phyloP scores from a whole-genome alignment of 768 basidiomycete species.

The Coprinellus aureogranulatus region DNA sequence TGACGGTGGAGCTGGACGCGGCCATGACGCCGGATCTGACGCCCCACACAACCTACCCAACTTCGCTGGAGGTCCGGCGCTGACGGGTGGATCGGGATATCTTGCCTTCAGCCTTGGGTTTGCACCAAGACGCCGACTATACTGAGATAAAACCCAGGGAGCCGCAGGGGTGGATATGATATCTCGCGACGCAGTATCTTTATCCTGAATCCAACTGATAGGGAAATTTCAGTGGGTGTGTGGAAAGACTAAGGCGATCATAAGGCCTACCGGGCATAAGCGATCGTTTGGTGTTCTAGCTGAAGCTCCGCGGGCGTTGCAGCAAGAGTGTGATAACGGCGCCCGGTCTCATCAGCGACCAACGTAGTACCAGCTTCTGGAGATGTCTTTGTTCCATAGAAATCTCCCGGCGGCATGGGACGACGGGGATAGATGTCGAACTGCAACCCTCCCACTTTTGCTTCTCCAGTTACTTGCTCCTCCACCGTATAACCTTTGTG shows the following conservation, averaged over 20 bases:
- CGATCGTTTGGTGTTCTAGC: neutral
- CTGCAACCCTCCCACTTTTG: slow-evolving; percentile 15
- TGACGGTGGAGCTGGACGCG: neutral
- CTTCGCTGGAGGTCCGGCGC: too few relatives aligned
- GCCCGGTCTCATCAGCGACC: too few relatives aligned
- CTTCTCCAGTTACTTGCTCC: slow-evolving; percentile 14
- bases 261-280: neutral
- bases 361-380: too few relatives aligned
- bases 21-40: neutral
- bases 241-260: neutral
- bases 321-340: neutral
- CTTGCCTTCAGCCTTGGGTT: neutral
- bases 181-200: neutral
- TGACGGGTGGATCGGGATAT: neutral
- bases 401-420: neutral
- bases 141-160: neutral
- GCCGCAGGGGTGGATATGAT: neutral
- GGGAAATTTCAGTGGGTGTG: too few relatives aligned
- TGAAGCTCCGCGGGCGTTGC: neutral
- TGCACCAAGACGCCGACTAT: neutral
- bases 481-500: slow-evolving; percentile 16
- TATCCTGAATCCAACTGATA: too few relatives aligned
- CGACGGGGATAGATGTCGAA: slow-evolving; percentile 17
- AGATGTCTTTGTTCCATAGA: neutral
- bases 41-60: too few relatives aligned